Percentiles rank a stretch among this genome's conserved stretches.
phyloP scores from a whole-genome alignment of 2,329 filamentous ascomycete genomes.

The Nemania sp. region DNA sequence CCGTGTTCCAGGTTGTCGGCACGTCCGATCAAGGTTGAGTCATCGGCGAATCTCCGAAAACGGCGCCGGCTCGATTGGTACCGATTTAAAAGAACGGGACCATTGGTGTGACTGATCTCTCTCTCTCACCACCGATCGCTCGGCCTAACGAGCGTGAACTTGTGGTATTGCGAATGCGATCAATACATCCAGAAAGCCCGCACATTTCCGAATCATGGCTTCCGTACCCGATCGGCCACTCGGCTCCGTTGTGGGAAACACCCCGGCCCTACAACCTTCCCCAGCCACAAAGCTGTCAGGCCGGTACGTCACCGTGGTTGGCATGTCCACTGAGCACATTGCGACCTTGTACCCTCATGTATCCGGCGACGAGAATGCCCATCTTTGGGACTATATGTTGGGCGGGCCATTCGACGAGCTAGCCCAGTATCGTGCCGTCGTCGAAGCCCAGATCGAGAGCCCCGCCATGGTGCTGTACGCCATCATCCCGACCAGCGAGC shows the following conservation, averaged over 20 bases:
- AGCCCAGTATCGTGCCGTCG: slow-evolving; percentile 26
- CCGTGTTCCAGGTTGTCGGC: background rate
- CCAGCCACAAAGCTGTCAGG: slow-evolving; percentile 29
- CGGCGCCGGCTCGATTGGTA: slow-evolving; percentile 2
- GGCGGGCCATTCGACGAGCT: slow-evolving; percentile 33
- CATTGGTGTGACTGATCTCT: background rate
- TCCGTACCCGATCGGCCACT: slow-evolving; percentile 18
- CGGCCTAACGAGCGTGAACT: background rate
- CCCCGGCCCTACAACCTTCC: slow-evolving; percentile 27
- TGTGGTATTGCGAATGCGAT: background rate
- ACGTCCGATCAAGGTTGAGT: slow-evolving; percentile 1
- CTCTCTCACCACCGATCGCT: background rate
- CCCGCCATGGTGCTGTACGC: slow-evolving; percentile 35
- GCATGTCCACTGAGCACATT: slow-evolving; percentile 28
- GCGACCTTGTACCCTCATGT: slow-evolving; percentile 32
- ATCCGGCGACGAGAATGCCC: slow-evolving; percentile 32
- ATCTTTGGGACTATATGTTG: slow-evolving; percentile 38
- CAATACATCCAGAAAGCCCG: background rate
- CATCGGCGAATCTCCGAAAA: slow-evolving; percentile 15
- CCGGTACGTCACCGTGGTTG: slow-evolving; percentile 31
- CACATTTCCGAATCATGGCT: background rate
- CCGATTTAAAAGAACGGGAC: background rate
- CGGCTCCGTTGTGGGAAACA: slow-evolving; percentile 25
- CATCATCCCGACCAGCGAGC: slow-evolving; percentile 30
- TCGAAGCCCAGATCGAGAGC: slow-evolving; percentile 25